Evolutionary conservation across 2,329 filamentous ascomycete species (phyloP).

Genomic region (Iodosphaeria phyllophila): DNA sequence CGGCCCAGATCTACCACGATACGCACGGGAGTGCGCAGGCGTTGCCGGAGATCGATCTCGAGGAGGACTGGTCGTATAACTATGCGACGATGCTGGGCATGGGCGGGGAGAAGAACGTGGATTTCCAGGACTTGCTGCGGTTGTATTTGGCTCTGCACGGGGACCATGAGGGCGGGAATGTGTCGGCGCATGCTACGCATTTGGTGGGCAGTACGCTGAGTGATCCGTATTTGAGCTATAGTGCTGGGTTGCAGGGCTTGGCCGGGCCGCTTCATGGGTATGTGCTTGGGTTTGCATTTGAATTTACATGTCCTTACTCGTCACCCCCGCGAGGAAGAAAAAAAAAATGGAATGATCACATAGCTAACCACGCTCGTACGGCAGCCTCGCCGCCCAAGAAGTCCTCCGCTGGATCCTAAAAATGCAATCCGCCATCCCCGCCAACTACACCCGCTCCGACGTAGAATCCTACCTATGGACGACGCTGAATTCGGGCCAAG

Average conservation of each 20-base stretch:
- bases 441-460: conserved; percentile 59
- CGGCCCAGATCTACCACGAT: conserved; percentile 95
- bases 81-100: conserved; percentile 94
- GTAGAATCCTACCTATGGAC: conserved; percentile 83
- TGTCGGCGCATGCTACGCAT: conserved; percentile 89
- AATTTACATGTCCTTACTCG: too few relatives aligned
- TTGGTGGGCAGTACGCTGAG: conserved; percentile 86
- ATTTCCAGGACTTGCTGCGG: conserved; percentile 87
- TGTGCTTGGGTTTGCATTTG: conserved; percentile 9
- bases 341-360: too few relatives aligned
- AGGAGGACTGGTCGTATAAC: conserved; percentile 97
- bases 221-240: conserved; percentile 92
- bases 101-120: conserved; percentile 69
- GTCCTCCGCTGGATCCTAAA: conserved; percentile 92
- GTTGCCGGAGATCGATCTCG: conserved; percentile 57
- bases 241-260: conserved; percentile 83
- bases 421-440: conserved; percentile 80
- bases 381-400: conserved; percentile 78
- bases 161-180: conserved; percentile 95
- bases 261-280: conserved; percentile 79
- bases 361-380: too few relatives aligned
- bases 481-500: conserved; percentile 81
- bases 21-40: conserved; percentile 58
- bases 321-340: too few relatives aligned
- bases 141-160: conserved; percentile 93